Conservation (phyloP, 73 alveolate species). For the Uronychia setigera region DNA sequence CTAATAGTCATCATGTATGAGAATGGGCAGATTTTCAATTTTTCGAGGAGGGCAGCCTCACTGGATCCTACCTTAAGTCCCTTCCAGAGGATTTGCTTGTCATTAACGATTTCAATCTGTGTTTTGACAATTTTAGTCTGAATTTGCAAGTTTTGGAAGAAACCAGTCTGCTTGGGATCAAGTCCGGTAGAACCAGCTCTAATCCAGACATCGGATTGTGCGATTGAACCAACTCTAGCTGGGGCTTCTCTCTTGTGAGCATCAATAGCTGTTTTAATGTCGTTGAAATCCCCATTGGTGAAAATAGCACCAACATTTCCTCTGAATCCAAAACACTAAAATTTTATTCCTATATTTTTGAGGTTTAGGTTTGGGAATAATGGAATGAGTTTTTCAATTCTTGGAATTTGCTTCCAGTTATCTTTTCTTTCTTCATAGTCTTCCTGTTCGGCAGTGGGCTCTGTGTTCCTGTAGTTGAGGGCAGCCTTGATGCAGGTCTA, state of each 20-base stretch:
- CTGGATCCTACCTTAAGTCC: conserved; percentile 95
- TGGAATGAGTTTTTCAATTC: conserved; percentile 41
- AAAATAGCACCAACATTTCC: conserved; percentile 93
- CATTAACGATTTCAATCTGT: conserved; percentile 97
- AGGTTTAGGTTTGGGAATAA: too few relatives aligned
- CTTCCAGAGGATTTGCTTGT: conserved; percentile 77
- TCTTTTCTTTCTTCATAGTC: conserved; percentile 73
- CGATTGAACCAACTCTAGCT: conserved; percentile 96
- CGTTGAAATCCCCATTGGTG: conserved; percentile 90
- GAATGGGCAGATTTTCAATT: conserved; percentile 98
- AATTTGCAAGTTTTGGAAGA: conserved; percentile 97
- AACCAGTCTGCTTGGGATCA: conserved; percentile 99
- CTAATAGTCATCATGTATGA: conserved; percentile 89
- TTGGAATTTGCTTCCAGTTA: conserved; percentile 60
- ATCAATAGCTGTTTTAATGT: conserved; percentile 81
- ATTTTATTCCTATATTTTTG: too few relatives aligned
- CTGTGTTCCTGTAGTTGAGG: conserved; percentile 54
- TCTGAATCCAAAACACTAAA: too few relatives aligned
- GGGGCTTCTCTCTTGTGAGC: conserved; percentile 89
- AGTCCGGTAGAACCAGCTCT: conserved; percentile 99
- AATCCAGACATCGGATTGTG: conserved; percentile 97
- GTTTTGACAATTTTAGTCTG: conserved; percentile 98
- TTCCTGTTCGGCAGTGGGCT: conserved; percentile 54
- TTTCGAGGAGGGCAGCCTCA: conserved; percentile 96
- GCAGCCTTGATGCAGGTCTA: conserved; percentile 77